Evolutionary conservation across 441 rosid species (phyloP).

Genomic region (Biscutella laevigata): DNA sequence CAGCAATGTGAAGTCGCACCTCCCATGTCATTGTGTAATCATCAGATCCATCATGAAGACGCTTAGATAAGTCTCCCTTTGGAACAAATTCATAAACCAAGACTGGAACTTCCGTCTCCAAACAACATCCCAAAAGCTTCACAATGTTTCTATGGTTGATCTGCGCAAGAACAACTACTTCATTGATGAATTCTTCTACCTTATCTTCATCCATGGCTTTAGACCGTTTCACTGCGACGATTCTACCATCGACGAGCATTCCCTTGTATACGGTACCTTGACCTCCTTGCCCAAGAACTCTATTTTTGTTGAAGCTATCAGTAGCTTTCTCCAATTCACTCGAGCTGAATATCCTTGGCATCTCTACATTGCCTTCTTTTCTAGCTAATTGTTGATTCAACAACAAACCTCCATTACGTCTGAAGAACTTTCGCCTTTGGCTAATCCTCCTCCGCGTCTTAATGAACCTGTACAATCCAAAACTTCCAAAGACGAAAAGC

Average conservation of each 20-base stretch:
- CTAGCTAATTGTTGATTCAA: constrained; percentile 26
- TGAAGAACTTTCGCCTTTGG: constrained; percentile 15
- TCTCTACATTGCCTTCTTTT: constrained; percentile 19
- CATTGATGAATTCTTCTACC: constrained; percentile 26
- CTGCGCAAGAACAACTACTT: constrained; percentile 20
- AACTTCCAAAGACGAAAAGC: constrained; percentile 3
- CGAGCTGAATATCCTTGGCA: constrained; percentile 28
- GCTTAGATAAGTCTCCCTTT: constrained; percentile 20
- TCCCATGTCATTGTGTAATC: constrained; percentile 23
- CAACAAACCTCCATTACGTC: constrained; percentile 35
- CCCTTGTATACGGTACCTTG: constrained; percentile 37
- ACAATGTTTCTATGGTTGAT: constrained; percentile 25
- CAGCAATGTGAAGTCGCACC: constrained; percentile 1
- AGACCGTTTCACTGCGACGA: constrained; percentile 17
- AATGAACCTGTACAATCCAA: constrained; percentile 1
- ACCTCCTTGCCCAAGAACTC: constrained; percentile 39
- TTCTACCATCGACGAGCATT: constrained; percentile 17
- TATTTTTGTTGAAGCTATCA: constrained; percentile 23
- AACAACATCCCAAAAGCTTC: constrained; percentile 27
- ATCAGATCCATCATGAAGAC: constrained; percentile 19
- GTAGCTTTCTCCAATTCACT: constrained; percentile 39
- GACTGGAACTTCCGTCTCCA: constrained; percentile 24
- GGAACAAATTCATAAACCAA: constrained; percentile 26
- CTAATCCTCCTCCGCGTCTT: neutral
- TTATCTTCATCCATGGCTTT: constrained; percentile 19